These are phyloP conservation scores for Chlamydomonas eustigma DNA, from an alignment of 139 green algal species.

Conservation along the genomic window DNA sequence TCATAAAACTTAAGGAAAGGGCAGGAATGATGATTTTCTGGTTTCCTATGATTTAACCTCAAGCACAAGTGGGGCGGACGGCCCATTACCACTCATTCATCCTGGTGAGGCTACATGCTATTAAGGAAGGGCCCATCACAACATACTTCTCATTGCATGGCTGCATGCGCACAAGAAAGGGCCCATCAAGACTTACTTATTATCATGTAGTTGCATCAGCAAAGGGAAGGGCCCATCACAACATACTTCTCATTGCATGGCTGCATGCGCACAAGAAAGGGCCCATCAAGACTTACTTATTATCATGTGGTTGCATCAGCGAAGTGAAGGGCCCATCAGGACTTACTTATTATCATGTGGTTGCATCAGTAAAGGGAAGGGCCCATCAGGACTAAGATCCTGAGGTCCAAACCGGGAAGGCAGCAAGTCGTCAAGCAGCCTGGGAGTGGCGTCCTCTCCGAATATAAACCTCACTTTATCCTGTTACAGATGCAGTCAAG, in stretches of 20 bases:
- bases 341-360: constrained; percentile 41
- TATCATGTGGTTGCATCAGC: constrained; percentile 66
- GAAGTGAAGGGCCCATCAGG: constrained; percentile 46
- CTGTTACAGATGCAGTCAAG: constrained; percentile 32
- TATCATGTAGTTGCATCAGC: constrained; percentile 7
- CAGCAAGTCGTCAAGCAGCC: constrained; percentile 59
- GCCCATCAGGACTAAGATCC: constrained; percentile 49
- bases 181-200: background rate
- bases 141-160: no score
- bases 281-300: constrained; percentile 26
- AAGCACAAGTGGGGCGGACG: no score
- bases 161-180: background rate
- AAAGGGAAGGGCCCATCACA: constrained; percentile 2
- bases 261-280: constrained; percentile 63
- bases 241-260: constrained; percentile 50
- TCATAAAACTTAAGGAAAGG: no score
- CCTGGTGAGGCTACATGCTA: no score
- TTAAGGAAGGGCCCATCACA: no score
- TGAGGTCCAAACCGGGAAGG: constrained; percentile 68
- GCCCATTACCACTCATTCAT: no score
- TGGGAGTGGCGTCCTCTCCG: constrained; percentile 8
- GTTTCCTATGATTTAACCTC: no score
- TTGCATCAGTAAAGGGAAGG: constrained; percentile 42
- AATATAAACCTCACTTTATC: constrained; percentile 64
- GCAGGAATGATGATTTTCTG: background rate